Conservation (phyloP, 2,329 filamentous ascomycete genomes). For the Beauveria sp. region DNA sequence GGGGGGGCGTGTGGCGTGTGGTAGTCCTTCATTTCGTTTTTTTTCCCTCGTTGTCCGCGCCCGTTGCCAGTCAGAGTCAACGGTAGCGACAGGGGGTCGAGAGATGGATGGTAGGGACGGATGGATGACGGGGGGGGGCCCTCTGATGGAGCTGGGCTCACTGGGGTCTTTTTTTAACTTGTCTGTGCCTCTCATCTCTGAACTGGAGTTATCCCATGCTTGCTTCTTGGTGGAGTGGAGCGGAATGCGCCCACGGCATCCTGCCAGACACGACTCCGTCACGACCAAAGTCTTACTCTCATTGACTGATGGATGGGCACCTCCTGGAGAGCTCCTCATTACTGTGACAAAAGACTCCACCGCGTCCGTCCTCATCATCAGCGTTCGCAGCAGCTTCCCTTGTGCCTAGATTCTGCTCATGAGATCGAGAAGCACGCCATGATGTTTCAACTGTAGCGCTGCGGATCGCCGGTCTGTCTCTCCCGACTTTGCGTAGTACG, state of each 20-base stretch:
- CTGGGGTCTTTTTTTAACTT: neutral
- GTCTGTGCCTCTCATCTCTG: neutral
- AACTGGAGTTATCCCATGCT: too few relatives aligned
- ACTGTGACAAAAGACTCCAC: constrained; percentile 2
- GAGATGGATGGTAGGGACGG: neutral
- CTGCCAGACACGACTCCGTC: constrained; percentile 1
- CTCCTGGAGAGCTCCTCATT: neutral
- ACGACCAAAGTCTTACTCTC: neutral
- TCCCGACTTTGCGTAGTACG: neutral
- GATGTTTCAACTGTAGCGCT: constrained; percentile 17
- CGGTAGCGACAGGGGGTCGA: neutral
- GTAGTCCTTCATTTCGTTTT: constrained; percentile 12
- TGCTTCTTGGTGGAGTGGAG: constrained; percentile 2
- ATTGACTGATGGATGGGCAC: neutral
- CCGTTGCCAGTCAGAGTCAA: constrained; percentile 1
- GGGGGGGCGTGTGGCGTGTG: constrained; percentile 7
- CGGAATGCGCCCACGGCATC: neutral
- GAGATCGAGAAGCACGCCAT: constrained; percentile 20
- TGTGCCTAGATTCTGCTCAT: too few relatives aligned
- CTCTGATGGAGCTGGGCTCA: neutral
- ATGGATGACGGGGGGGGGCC: neutral
- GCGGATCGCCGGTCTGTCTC: constrained; percentile 12
- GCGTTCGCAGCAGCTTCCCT: neutral
- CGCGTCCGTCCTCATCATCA: neutral
- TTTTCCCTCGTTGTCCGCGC: neutral